These are phyloP conservation scores for Emericellopsis atlantica DNA, from an alignment of 2,329 filamentous ascomycete species.

Conservation along the genomic window DNA sequence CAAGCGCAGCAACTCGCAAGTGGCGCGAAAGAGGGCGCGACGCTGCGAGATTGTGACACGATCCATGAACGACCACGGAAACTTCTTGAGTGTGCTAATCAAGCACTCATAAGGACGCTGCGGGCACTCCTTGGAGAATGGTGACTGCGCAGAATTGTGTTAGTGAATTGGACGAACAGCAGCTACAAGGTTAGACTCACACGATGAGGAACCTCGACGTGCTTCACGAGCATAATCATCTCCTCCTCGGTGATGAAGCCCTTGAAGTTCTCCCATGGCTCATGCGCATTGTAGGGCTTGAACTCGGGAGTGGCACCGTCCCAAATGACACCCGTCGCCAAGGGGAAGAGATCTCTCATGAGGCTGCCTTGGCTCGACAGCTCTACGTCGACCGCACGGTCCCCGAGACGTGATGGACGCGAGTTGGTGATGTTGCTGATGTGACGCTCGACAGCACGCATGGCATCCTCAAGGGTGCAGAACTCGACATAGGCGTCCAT, in stretches of 20 bases:
- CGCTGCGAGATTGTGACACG: conserved; percentile 46
- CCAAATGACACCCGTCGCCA: conserved; percentile 44
- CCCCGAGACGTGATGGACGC: conserved; percentile 37
- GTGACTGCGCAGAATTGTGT: conserved; percentile 27
- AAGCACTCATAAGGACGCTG: conserved; percentile 54
- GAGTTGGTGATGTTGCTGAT: conserved; percentile 22
- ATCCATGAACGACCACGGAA: conserved; percentile 48
- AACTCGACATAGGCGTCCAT: conserved; percentile 51
- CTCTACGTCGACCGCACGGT: conserved; percentile 43
- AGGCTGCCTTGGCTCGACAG: conserved; percentile 42
- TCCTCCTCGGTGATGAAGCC: conserved; percentile 51
- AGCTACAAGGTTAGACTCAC: conserved; percentile 27
- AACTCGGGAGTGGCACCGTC: conserved; percentile 28
- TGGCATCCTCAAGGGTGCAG: conserved; percentile 35
- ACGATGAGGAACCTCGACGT: conserved; percentile 48
- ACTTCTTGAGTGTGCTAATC: conserved; percentile 49
- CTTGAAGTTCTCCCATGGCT: conserved; percentile 41
- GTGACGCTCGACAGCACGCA: conserved; percentile 36
- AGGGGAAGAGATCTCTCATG: conserved; percentile 51
- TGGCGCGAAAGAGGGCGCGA: conserved; percentile 35
- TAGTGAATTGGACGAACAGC: background rate
- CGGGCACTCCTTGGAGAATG: conserved; percentile 46
- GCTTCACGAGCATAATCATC: conserved; percentile 50
- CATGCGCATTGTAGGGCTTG: conserved; percentile 16
- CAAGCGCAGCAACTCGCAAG: conserved; percentile 32